Base-by-base conservation (phyloP, 768 basidiomycete species). In the Pisolithus marmoratus region DNA sequence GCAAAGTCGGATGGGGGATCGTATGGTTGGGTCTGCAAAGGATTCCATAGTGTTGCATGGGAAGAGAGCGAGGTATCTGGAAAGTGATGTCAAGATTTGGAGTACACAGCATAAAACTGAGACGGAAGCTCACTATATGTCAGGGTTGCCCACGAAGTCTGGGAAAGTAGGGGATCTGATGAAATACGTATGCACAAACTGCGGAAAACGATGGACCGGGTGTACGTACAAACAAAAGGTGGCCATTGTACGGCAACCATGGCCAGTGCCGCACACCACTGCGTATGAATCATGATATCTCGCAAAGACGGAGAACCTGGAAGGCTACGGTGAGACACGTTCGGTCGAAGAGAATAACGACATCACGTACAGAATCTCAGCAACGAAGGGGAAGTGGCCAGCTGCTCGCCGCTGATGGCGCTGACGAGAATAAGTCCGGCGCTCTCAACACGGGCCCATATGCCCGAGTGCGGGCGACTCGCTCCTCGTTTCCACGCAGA, bases 201-300 rank as follows among this genome's bases (percentile, higher is more conserved):
- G 54, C 51, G 43, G 34, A 3, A 12, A 23, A 45, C 14, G 5
- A 29, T 23, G 8, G 47, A 34, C 40, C 23, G 17, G 42, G 38
- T n/a, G n/a, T 37, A 78, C 87, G 58, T 60, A 94, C 94, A 98
- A 54, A 87, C 79, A 67, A 94, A 97, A 15, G 76, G 74, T 0
- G 96, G 95, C 95, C 95, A 99, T 64, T 90, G 79, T 20, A 98
- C 92, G 31, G 95, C 91, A 49, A 98, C 84, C 89, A 96, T 94
- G 29, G 83, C 84, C 14, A 99, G 74, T 29, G 85, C 80, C 38
- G 90, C 80, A 65, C 87, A 90, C 87, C 90, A 97, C 58, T 96
- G 94, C 0, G 94, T 89, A 61, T 94, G 92, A 67, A 92, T 88
- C 46, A 97, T 79, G 47, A 99, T 79, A 67, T 99, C 96, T 49